Base-by-base conservation (phyloP, 345 rosid species). In the Cardiospermum halicacabum region DNA sequence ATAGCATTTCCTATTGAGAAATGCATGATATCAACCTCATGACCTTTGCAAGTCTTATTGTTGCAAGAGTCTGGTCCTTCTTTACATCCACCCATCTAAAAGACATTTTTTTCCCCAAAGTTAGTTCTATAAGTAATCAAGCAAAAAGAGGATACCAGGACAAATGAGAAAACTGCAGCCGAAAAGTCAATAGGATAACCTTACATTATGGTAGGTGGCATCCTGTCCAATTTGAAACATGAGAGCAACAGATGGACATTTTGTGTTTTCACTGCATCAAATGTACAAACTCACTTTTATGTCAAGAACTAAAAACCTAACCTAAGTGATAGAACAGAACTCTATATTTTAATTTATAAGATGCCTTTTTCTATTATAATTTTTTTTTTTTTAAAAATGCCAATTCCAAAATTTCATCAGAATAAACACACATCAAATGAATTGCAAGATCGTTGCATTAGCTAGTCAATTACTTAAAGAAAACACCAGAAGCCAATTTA, bases 21-120 rank as follows among this genome's bases (percentile, higher is more conserved):
- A 74, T 94, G 97, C 99, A 94, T 91, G n/a, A 94, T 91, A 71
- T 94, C 99, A 62, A 94, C 97, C 80, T 94, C 99, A 63, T 89
- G 84, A 61, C 97, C 96, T 82, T 78, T 89, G 84, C 99, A 94
- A 63, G 87, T 78, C 79, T 87, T 91, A 83, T 69, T 87, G 50
- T 87, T 91, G 82, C 97, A 94, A 42, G 87, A 79, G 37, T 62
- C 75, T 19, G 69, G 54, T 57, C 75, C 80, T 72, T 85, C 99
- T 76, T 79, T 73, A 70, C 96, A 91, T 49, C 97, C 97, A 72
- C 99, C 99, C 99, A 94, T 94, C 99, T 94, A 65, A 62, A 66
- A 62, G 40, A 42, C 32, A 68, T 58, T 53, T 31, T 56, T 31
- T 57, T 47, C 58, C 65, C 67, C 28, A 70, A 43, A 27, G 43